Conservation (phyloP, 2,329 filamentous ascomycete genomes). For the Phialophora tarda region DNA sequence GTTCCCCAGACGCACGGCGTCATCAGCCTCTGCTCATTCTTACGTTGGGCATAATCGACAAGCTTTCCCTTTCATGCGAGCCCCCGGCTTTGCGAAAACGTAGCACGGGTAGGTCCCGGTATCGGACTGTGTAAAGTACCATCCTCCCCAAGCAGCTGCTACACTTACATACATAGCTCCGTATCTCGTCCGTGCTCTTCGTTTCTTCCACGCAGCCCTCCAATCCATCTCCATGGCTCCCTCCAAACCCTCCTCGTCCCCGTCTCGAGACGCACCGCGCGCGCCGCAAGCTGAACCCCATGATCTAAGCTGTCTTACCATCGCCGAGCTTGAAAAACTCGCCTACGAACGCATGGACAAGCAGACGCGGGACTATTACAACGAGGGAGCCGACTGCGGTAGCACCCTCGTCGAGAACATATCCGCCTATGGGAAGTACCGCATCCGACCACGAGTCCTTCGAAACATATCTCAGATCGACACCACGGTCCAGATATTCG, state of each 20-base stretch:
- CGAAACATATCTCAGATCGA: conserved; percentile 49
- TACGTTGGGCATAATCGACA: conserved; percentile 3
- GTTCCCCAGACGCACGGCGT: conserved; percentile 11
- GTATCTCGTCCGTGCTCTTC: neutral
- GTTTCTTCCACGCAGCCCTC: neutral
- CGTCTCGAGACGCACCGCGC: conserved; percentile 7
- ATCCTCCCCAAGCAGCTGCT: neutral
- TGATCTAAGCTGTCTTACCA: conserved; percentile 53
- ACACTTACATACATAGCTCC: neutral
- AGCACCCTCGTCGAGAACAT: conserved; percentile 40
- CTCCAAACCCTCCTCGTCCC: neutral
- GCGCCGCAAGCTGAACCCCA: conserved; percentile 31
- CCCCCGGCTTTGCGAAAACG: neutral
- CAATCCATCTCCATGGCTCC: neutral
- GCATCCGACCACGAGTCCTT: conserved; percentile 49
- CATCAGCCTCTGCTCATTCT: conserved; percentile 1
- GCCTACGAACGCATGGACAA: conserved; percentile 44
- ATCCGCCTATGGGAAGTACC: conserved; percentile 43
- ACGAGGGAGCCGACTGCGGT: conserved; percentile 55
- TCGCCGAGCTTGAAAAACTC: conserved; percentile 48
- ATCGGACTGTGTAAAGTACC: neutral
- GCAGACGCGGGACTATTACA: conserved; percentile 55
- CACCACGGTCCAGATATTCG: conserved; percentile 50
- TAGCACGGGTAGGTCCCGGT: conserved; percentile 10
- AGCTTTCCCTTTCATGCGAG: conserved; percentile 6